Evolutionary conservation across 352 stramenopile species (phyloP).

Genomic region (Phytophthora cactorum): DNA sequence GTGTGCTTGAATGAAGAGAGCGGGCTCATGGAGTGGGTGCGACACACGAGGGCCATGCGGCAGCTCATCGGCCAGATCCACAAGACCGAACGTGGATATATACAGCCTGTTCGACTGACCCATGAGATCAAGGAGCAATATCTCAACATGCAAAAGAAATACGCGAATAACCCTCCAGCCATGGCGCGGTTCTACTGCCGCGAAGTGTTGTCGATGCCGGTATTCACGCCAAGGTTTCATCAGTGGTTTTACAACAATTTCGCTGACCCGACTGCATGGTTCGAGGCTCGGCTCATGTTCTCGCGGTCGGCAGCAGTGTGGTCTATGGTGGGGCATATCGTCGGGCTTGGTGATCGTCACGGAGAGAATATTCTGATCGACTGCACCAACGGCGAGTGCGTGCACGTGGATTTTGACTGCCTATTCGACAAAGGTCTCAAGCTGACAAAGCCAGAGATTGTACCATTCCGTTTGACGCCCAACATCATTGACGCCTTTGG

Average conservation of each 20-base stretch:
- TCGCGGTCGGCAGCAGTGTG: constrained; percentile 93
- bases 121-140: constrained; percentile 86
- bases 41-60: constrained; percentile 95
- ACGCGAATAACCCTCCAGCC: constrained; percentile 76
- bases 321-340: constrained; percentile 97
- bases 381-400: constrained; percentile 95
- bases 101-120: constrained; percentile 79
- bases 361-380: constrained; percentile 99
- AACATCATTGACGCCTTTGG: constrained; percentile 99
- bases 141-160: constrained; percentile 92
- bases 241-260: constrained; percentile 99
- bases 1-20: constrained; percentile 99
- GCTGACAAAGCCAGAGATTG: constrained; percentile 96
- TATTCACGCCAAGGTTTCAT: constrained; percentile 96
- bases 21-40: constrained; percentile 99
- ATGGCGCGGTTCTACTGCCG: constrained; percentile 74
- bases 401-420: constrained; percentile 99
- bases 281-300: constrained; percentile 93
- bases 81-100: constrained; percentile 86
- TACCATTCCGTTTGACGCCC: constrained; percentile 99
- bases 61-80: constrained; percentile 88
- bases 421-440: constrained; percentile 99
- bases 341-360: constrained; percentile 95
- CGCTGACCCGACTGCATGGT: constrained; percentile 97
- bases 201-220: constrained; percentile 65